Evolutionary conservation across 2,329 filamentous ascomycete genomes (phyloP), one percentile per base, ranked within the genome.

Genomic region (Ascochyta viciae-villosae): DNA sequence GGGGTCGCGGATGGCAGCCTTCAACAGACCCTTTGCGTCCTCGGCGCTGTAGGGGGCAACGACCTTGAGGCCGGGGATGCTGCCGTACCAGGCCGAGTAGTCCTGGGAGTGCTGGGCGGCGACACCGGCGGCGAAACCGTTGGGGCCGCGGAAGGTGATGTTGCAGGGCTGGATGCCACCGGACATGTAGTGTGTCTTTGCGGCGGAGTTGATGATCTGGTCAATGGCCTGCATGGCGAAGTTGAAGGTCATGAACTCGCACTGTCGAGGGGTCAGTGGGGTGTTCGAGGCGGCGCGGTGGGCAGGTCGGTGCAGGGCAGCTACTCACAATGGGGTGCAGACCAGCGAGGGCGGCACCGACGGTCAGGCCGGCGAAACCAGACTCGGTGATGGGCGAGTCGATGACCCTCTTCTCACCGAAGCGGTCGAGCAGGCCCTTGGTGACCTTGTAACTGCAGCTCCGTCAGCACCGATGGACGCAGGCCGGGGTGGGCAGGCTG

Each of bases 181-280:
- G 64, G 95, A 98, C 95, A 99, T 99, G 85, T 99, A 99, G 76
- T 99, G 94, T 54, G 95, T 99, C 86, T 99, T 99, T 75, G 92
- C 95, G 70, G 85, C 95, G 45, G 94, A 98, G 88, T 99, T 99
- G 87, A 99, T 93, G 77, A 99, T 91, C 80, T 99, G 95, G 79
- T 99, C 95, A 80, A 99, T 99, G 77, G 95, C 92, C 83, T 99
- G 95, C 95, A 99, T 99, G 79, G 95, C 94, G 77, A 98, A 98
- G 87, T 99, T 99, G 88, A 96, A 98, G 74, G 95, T 99, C 95
- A 99, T 99, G 86, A 99, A 99, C 83, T 99, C 95, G 86, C 90
- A 95, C 91, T 95, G 65, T 47, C 7, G 16, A 54, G 63, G 34
- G 59, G 65, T 71, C 52, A 63, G 62, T n/a, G n/a, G n/a, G n/a